Base-by-base conservation (phyloP, 805 yeast genomes). In the Candida berthetii region DNA sequence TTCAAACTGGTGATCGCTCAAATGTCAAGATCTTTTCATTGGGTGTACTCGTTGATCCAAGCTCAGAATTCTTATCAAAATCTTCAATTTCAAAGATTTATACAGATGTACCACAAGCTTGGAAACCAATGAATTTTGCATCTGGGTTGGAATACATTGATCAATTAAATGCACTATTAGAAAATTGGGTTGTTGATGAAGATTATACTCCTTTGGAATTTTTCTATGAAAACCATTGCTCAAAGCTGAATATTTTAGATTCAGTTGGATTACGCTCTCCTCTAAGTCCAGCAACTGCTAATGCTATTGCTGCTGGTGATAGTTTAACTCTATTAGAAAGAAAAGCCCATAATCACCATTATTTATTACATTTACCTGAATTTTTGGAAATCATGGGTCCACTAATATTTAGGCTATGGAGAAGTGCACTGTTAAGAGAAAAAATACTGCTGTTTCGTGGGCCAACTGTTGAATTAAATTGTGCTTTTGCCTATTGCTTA, bases 21-120 rank as follows among this genome's bases (percentile, higher is more conserved):
- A 56, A 71, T 29, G 76, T 82, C 22, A 69, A 69, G 47, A 75
- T 84, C 80, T 83, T 69, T 52, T 76, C 89, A 2, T 54, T 84
- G 9, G 90, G 89, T 0, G 60, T 82, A 1, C 58, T 82, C 17
- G 65, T 77, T 15, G 79, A 78, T 43, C 74, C 74, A 9, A 51
- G 31, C 32, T 55, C 36, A 42, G 45, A 38, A 39, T 38, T 22
- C 39, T 54, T 14, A 40, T 53, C 27, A 40, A 49, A 32, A 10
- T 37, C 37, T 19, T 42, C 50, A n/a, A 37, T 36, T 22, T 19
- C 43, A 5, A 40, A 31, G 9, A 29, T 39, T 8, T 34, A 28
- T 39, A 42, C 19, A 35, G 46, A 22, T 35, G 25, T 22, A 7
- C 37, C 22, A 35, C 38, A 36, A 38, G 37, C 41, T 45, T 74